Percentiles rank a stretch among this genome's conserved stretches.
Conservation (phyloP, 1,284 basidiomycete genomes). For the Albatrellus sp. region DNA sequence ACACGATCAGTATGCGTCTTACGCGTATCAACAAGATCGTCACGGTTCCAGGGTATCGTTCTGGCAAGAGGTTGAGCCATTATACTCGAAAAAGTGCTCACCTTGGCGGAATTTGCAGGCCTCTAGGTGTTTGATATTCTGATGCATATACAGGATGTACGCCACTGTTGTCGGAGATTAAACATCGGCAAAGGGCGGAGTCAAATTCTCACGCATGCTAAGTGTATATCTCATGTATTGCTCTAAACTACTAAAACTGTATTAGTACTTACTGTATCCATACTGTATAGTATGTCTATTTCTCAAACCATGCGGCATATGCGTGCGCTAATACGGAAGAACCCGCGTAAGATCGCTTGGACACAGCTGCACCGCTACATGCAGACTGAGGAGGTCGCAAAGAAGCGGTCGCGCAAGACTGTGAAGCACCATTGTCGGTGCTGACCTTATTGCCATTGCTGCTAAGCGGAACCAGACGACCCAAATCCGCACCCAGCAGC, state of each 20-base stretch:
- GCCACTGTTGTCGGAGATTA: too few relatives aligned
- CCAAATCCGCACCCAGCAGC: constrained; percentile 72
- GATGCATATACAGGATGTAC: too few relatives aligned
- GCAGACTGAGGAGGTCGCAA: constrained; percentile 99
- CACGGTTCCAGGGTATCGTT: not conserved
- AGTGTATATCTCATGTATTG: too few relatives aligned
- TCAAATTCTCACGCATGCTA: too few relatives aligned
- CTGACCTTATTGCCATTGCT: constrained; percentile 83
- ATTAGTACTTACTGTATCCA: too few relatives aligned
- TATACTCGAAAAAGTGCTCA: constrained; percentile 28
- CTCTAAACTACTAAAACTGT: too few relatives aligned
- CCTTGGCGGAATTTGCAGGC: constrained; percentile 37
- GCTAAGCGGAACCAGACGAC: constrained; percentile 89
- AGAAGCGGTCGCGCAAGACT: constrained; percentile 95
- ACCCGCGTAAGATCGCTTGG: constrained; percentile 99
- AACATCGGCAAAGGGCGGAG: too few relatives aligned
- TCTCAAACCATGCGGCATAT: too few relatives aligned
- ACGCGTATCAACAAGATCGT: constrained; percentile 7
- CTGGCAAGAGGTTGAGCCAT: constrained; percentile 2
- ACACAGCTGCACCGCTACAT: constrained; percentile 93
- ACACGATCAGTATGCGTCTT: constrained; percentile 13
- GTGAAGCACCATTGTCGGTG: constrained; percentile 98
- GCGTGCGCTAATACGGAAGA: too few relatives aligned
- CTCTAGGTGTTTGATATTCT: not conserved
- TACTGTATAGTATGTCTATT: too few relatives aligned